phyloP scores from a whole-genome alignment of 2,329 filamentous ascomycete genomes.

The Trichoderma hamatum region DNA sequence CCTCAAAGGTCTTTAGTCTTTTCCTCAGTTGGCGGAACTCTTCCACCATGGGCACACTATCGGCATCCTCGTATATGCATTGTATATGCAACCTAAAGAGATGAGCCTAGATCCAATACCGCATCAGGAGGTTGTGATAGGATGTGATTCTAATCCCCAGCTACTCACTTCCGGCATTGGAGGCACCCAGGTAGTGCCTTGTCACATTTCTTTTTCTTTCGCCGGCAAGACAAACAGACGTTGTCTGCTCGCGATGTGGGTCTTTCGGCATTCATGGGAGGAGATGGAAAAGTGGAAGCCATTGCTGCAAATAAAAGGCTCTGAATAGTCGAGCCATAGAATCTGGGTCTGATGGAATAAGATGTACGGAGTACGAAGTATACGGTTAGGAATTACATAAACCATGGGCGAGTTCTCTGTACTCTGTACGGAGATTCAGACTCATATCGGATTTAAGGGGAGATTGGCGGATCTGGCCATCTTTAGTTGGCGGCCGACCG shows the following conservation, averaged over 20 bases:
- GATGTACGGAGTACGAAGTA: not conserved
- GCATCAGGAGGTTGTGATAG: not conserved
- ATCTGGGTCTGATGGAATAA: not conserved
- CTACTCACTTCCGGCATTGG: slow-evolving; percentile 16
- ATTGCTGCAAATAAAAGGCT: not conserved
- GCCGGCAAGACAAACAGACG: slow-evolving; percentile 21
- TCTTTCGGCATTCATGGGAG: not conserved
- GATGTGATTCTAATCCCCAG: not conserved
- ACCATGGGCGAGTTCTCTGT: not conserved
- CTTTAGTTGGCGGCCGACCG: not conserved
- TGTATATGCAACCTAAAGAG: not conserved
- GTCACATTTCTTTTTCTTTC: slow-evolving; percentile 24
- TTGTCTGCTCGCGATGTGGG: slow-evolving; percentile 16
- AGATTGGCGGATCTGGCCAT: not conserved
- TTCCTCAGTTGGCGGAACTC: slow-evolving; percentile 24
- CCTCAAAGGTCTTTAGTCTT: slow-evolving; percentile 17
- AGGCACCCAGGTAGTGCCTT: slow-evolving; percentile 18
- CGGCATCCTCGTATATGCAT: slow-evolving; percentile 22
- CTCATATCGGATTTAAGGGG: not conserved
- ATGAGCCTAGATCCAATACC: not conserved
- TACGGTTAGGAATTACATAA: not conserved
- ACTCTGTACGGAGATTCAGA: not conserved
- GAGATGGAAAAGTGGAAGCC: not conserved
- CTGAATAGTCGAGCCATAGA: not conserved
- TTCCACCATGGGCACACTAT: slow-evolving; percentile 14